Evolutionary conservation across 257 asterid genomes (phyloP).

Genomic region (Solanum tarapatanum): DNA sequence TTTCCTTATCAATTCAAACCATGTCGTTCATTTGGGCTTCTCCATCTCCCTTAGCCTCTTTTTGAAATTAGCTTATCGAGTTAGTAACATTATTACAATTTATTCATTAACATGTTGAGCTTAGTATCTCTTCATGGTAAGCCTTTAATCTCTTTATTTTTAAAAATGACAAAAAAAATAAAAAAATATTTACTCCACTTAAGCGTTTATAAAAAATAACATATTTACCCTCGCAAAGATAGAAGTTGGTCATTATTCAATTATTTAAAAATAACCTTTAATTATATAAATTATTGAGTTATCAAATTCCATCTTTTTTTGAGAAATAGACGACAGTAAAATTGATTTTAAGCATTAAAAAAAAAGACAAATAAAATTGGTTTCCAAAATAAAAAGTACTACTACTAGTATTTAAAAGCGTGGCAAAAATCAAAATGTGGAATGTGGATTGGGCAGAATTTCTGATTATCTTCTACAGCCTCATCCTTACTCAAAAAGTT

Average conservation of each 20-base stretch:
- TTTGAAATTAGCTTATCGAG: too few species aligned
- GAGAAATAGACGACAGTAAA: background rate
- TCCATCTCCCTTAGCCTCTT: background rate
- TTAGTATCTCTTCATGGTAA: too few species aligned
- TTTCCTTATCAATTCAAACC: background rate
- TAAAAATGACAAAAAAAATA: too few species aligned
- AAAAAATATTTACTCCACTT: too few species aligned
- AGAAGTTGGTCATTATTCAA: background rate
- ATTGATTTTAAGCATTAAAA: too few species aligned
- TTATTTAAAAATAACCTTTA: too few species aligned
- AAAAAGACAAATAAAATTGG: background rate
- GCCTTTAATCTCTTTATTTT: too few species aligned
- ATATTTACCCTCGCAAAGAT: background rate
- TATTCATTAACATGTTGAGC: too few species aligned
- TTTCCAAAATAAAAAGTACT: background rate
- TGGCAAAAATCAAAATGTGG: background rate
- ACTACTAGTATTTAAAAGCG: background rate
- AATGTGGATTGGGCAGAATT: background rate
- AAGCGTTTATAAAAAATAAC: too few species aligned
- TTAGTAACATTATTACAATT: too few species aligned
- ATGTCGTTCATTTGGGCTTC: background rate
- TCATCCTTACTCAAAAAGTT: background rate
- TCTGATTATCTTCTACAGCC: background rate
- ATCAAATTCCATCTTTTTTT: too few species aligned
- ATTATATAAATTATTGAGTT: background rate